phyloP scores from a whole-genome alignment of 140 eudicot genomes.

The Oenanthe javanica region DNA sequence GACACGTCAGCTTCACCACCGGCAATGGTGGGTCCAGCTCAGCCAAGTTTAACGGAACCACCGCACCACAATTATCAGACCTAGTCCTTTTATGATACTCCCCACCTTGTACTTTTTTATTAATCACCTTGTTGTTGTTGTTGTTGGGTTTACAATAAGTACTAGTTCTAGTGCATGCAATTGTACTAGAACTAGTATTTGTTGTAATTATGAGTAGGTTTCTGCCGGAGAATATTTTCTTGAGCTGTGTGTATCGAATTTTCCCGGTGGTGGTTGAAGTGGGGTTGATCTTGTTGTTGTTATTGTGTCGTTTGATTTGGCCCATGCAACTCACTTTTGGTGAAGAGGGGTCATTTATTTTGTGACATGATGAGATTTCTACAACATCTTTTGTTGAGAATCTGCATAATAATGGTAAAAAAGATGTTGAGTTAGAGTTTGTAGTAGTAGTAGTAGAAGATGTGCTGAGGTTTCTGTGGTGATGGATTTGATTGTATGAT shows the following conservation, averaged over 20 bases:
- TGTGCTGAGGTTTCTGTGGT: not conserved
- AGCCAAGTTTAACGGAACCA: slow-evolving; percentile 7
- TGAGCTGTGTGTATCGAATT: not conserved
- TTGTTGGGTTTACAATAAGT: not conserved
- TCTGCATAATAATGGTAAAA: slow-evolving; percentile 4
- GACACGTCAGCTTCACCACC: not conserved
- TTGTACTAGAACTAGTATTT: not conserved
- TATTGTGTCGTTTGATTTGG: not conserved
- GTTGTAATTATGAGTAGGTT: not conserved
- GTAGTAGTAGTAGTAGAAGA: not conserved
- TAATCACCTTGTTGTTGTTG: not conserved
- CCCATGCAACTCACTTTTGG: slow-evolving; percentile 13
- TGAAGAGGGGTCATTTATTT: slow-evolving; percentile 2
- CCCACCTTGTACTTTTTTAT: not conserved
- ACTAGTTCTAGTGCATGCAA: not conserved
- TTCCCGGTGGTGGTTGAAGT: not conserved
- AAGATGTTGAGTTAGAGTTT: not conserved
- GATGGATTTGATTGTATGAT: slow-evolving; percentile 8
- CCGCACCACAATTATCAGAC: slow-evolving; percentile 2
- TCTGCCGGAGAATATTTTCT: not conserved
- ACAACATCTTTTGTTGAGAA: not conserved
- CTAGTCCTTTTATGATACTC: not conserved
- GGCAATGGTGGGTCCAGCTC: slow-evolving; percentile 13
- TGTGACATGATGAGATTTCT: not conserved
- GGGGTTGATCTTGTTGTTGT: not conserved